phyloP scores from a whole-genome alignment of 164 flowering plant genomes.

The Paratinospora sagittata region DNA sequence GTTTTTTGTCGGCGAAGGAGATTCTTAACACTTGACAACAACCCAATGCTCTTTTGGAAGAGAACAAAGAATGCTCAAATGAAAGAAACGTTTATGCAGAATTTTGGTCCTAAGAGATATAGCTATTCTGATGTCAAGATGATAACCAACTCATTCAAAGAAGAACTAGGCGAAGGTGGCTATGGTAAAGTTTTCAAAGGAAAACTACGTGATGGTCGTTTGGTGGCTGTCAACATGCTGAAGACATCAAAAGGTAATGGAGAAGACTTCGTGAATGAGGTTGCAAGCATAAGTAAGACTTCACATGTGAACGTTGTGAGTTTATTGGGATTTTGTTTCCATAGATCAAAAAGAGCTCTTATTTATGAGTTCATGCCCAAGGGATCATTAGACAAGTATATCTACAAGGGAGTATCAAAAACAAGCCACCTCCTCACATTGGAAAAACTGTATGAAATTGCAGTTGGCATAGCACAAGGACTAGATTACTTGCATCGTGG shows the following conservation, averaged over 20 bases:
- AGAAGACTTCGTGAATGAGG: conserved; percentile 3
- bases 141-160: background rate
- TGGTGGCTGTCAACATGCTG: background rate
- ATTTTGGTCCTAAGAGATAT: background rate
- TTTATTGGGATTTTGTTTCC: background rate
- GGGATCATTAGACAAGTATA: background rate
- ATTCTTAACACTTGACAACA: too few relatives aligned
- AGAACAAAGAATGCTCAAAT: too few relatives aligned
- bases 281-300: too few relatives aligned
- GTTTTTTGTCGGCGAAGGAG: too few relatives aligned
- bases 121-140: background rate
- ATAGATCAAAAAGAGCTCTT: background rate
- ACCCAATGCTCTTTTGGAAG: too few relatives aligned
- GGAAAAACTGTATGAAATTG: background rate
- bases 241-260: background rate
- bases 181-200: background rate
- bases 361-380: conserved; percentile 1
- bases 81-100: too few relatives aligned
- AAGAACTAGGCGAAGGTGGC: background rate
- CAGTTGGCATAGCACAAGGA: background rate
- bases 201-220: background rate
- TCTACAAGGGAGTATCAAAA: background rate
- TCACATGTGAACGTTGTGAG: background rate
- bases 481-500: background rate
- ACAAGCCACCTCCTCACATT: background rate